Percentiles rank a stretch among this genome's conserved stretches.
These are phyloP conservation scores for Brettanomyces custersianus DNA, from an alignment of 805 yeast species.

Conservation along the genomic window DNA sequence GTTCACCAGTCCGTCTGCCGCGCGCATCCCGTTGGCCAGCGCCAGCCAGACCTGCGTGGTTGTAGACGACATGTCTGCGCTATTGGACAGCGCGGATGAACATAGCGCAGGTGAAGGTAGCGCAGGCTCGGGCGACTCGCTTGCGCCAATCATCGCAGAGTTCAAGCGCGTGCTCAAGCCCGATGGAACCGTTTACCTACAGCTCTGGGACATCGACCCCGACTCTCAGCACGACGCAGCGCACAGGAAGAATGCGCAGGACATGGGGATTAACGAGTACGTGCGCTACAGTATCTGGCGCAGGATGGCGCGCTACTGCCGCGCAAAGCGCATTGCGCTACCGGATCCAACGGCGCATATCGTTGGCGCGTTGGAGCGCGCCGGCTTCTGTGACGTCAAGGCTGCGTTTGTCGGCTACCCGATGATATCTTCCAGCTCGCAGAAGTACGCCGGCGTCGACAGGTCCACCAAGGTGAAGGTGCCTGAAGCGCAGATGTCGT, in stretches of 20 bases:
- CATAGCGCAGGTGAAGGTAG: too few relatives aligned
- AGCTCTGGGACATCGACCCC: slow-evolving; percentile 20
- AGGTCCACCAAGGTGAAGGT: too few relatives aligned
- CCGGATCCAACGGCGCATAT: slow-evolving; percentile 14
- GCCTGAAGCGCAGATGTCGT: too few relatives aligned
- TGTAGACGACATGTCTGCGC: slow-evolving; percentile 19
- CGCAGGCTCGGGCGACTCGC: too few relatives aligned
- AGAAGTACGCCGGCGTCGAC: too few relatives aligned
- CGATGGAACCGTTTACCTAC: slow-evolving; percentile 22
- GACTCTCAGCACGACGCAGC: not conserved
- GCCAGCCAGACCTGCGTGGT: slow-evolving; percentile 21
- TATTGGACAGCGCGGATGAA: slow-evolving; percentile 12
- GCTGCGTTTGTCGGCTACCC: slow-evolving; percentile 21
- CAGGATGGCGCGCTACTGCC: slow-evolving; percentile 10
- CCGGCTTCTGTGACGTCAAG: slow-evolving; percentile 19
- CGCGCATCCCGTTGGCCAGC: slow-evolving; percentile 19
- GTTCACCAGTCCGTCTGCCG: slow-evolving; percentile 19
- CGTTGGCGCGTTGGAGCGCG: slow-evolving; percentile 13
- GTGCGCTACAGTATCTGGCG: slow-evolving; percentile 16
- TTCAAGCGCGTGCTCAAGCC: slow-evolving; percentile 23
- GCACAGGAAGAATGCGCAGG: not conserved
- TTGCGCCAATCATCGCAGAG: slow-evolving; percentile 17
- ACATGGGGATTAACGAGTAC: slow-evolving; percentile 2
- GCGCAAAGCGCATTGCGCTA: slow-evolving; percentile 7
- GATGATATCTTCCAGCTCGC: slow-evolving; percentile 10